Conservation (phyloP, 768 basidiomycete genomes). For the Termitomyces sp. region DNA sequence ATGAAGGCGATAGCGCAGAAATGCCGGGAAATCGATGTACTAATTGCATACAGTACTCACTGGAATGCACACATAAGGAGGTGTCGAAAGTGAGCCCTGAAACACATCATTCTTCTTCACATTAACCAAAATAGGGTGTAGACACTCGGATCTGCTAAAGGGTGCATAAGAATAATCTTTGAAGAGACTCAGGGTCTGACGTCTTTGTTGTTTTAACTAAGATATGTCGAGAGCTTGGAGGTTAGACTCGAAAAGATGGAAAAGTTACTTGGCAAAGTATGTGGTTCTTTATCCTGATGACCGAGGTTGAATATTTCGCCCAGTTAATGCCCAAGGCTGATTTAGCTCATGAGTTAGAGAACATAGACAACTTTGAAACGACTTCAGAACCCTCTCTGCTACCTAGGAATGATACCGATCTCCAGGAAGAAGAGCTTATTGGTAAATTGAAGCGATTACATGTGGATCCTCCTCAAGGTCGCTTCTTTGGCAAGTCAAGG, state of each 20-base stretch:
- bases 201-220: slow-evolving; percentile 4
- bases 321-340: slow-evolving; percentile 57
- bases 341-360: slow-evolving; percentile 55
- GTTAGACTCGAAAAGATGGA: slow-evolving; percentile 63
- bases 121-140: slow-evolving; percentile 12
- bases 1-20: slow-evolving; percentile 63
- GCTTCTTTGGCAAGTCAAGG: slow-evolving; percentile 51
- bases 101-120: background rate
- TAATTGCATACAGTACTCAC: slow-evolving; percentile 55
- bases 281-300: background rate
- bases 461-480: slow-evolving; percentile 32
- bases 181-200: background rate
- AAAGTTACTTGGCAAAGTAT: slow-evolving; percentile 50
- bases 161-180: slow-evolving; percentile 31
- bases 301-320: slow-evolving; percentile 14
- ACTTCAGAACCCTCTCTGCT: slow-evolving; percentile 28
- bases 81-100: slow-evolving; percentile 50
- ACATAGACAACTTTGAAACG: slow-evolving; percentile 32
- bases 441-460: slow-evolving; percentile 32
- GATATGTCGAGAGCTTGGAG: slow-evolving; percentile 63
- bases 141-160: slow-evolving; percentile 62
- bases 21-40: slow-evolving; percentile 61
- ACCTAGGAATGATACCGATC: slow-evolving; percentile 30
- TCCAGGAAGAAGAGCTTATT: slow-evolving; percentile 23
- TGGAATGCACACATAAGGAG: slow-evolving; percentile 67